These are phyloP conservation scores for Hexamita inflata DNA, from an alignment of 208 protist species.

Conservation along the genomic window DNA sequence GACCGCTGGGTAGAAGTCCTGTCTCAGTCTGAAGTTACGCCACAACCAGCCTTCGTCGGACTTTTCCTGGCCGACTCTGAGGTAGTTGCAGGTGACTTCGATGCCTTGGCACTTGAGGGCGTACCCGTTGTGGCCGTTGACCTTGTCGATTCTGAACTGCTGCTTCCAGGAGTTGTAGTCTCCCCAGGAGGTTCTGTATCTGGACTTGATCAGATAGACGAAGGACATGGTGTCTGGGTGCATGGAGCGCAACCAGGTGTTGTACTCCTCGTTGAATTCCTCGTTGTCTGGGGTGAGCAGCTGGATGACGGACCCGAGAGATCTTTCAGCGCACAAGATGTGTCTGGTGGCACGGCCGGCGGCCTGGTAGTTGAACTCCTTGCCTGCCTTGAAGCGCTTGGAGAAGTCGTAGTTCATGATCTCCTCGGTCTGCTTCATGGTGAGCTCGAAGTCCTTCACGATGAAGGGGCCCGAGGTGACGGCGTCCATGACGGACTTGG, in stretches of 20 bases:
- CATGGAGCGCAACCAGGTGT: constrained; percentile 31
- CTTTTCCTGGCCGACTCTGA: constrained; percentile 39
- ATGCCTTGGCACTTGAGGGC: constrained; percentile 36
- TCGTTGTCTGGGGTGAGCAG: constrained; percentile 25
- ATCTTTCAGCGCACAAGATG: constrained; percentile 23
- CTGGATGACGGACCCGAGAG: constrained; percentile 42
- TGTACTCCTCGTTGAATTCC: constrained; percentile 37
- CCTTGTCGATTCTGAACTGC: constrained; percentile 40
- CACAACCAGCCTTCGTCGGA: constrained; percentile 11
- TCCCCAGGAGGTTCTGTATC: constrained; percentile 32
- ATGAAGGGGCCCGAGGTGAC: constrained; percentile 40
- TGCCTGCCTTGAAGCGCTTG: constrained; percentile 27
- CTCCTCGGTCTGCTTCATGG: constrained; percentile 30
- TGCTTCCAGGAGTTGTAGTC: constrained; percentile 26
- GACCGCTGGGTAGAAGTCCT: constrained; percentile 42
- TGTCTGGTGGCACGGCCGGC: neutral
- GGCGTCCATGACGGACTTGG: constrained; percentile 41
- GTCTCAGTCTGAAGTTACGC: constrained; percentile 40
- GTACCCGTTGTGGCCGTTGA: constrained; percentile 42
- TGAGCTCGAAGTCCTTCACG: constrained; percentile 31
- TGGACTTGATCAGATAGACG: constrained; percentile 34
- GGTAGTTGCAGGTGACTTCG: constrained; percentile 25
- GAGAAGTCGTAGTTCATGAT: constrained; percentile 42
- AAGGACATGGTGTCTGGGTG: constrained; percentile 28
- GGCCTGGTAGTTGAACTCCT: no score